phyloP scores from a whole-genome alignment of 78 protist species.

The Dictyostelium capitatum region DNA sequence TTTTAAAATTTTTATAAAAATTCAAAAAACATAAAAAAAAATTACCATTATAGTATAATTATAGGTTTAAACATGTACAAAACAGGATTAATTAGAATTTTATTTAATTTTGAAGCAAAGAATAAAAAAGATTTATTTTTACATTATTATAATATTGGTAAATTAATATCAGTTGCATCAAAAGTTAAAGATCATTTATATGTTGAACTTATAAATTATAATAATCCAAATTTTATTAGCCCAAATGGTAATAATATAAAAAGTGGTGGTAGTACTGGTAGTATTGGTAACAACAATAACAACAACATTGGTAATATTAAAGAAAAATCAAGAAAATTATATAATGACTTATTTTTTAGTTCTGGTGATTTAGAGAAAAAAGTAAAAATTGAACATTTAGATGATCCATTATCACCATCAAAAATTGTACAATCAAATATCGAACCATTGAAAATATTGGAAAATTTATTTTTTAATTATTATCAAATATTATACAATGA shows the following conservation, averaged over 20 bases:
- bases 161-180: neutral
- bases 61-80: constrained; percentile 60
- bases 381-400: constrained; percentile 9
- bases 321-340: neutral
- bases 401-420: constrained; percentile 4
- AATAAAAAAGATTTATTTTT: constrained; percentile 21
- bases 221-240: neutral
- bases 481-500: constrained; percentile 38
- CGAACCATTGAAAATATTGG: constrained; percentile 20
- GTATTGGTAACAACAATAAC: neutral
- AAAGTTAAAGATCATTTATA: constrained; percentile 40
- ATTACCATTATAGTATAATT: neutral
- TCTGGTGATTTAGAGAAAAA: neutral
- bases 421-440: neutral
- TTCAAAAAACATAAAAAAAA: neutral
- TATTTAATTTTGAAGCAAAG: constrained; percentile 34
- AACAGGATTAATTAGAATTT: constrained; percentile 48
- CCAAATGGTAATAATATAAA: neutral
- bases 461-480: constrained; percentile 31
- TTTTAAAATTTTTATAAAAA: neutral
- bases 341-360: constrained; percentile 1
- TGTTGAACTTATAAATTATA: constrained; percentile 27
- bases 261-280: neutral
- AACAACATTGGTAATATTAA: neutral
- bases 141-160: constrained; percentile 58